Evolutionary conservation across 1,284 basidiomycete genomes (phyloP).

Genomic region (Ustilago loliicola): DNA sequence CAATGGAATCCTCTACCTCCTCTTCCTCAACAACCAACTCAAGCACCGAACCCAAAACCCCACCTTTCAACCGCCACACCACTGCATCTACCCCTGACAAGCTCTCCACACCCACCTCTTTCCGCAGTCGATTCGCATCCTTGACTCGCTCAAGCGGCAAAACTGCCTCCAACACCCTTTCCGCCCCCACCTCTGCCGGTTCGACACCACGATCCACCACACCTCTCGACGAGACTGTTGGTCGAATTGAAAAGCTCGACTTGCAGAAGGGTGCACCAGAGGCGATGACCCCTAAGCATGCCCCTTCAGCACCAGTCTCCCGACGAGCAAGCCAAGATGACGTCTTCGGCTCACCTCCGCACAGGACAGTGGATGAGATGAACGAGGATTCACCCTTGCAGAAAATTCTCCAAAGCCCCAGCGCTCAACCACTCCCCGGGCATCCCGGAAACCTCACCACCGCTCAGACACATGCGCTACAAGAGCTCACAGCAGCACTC

Average conservation of each 20-base stretch:
- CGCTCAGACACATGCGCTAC: constrained; percentile 53
- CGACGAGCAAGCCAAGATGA: constrained; percentile 18
- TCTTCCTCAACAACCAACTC: constrained; percentile 1
- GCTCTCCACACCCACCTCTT: constrained; percentile 13
- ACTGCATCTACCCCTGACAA: constrained; percentile 6
- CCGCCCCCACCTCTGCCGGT: constrained; percentile 9
- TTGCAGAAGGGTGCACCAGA: constrained; percentile 14
- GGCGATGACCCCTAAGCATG: constrained; percentile 1
- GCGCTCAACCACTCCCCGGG: constrained; percentile 49
- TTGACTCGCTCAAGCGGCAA: constrained; percentile 44
- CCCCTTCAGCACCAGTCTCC: constrained; percentile 21
- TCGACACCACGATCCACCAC: constrained; percentile 14
- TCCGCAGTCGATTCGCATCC: constrained; percentile 36
- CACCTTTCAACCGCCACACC: constrained; percentile 36
- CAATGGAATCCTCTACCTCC: constrained; percentile 31
- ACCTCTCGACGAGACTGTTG: constrained; percentile 14
- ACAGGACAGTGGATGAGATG: constrained; percentile 11
- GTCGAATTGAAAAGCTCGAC: constrained; percentile 29
- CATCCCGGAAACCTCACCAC: constrained; percentile 63
- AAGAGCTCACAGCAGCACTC: constrained; percentile 39
- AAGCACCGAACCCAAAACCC: constrained; percentile 33
- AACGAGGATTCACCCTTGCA: constrained; percentile 40
- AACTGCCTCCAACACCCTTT: constrained; percentile 9
- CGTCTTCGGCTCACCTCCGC: constrained; percentile 9
- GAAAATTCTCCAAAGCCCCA: constrained; percentile 17